Evolutionary conservation across 1,139 yeast species (phyloP), one percentile per base, ranked within the genome.

Genomic region (Zygosaccharomyces sapae): DNA sequence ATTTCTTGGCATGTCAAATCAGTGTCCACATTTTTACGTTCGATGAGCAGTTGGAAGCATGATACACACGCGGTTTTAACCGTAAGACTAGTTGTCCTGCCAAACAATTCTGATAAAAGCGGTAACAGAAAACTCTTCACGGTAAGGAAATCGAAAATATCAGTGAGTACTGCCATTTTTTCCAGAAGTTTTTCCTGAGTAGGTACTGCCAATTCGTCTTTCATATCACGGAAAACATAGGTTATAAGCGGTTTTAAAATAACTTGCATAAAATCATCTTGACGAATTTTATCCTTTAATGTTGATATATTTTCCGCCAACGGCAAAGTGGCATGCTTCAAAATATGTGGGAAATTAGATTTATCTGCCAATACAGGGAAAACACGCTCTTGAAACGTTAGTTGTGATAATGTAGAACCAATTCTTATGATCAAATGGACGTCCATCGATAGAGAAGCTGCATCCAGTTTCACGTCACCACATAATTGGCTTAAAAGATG

Each of bases 51-150:
- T 20, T 77, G 75, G 57, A 92, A 83, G 0, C 86, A 75, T 27
- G 74, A 70, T n/a, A 89, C 73, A 2, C 95, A 79, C 9, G 81
- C 75, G 30, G 83, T 71, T 58, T 92, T 89, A 27, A 90, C 86
- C 2, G 86, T 80, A 34, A 89, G 70, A 35, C 92, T 79, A 0
- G 94, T 86, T 0, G 97, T 90, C 40, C 88, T 85, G 36, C 87
- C 79, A 66, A 89, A 90, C 2, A 87, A 77, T 38, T 76, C 77
- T 36, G 88, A 78, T 22, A 89, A 72, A 37, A 80, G 70, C 1
- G 96, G 96, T 62, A 86, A 79, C 16, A 88, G 71, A 18, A 79
- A 78, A 55, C 81, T 83, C 56, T 90, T 88, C 46, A 88, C 74
- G 31, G 82, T 78, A 5, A 90, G 79, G 59, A 87, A 86, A 47